Evolutionary conservation across 1,284 basidiomycete genomes (phyloP), one percentile per base, ranked within the genome.

Genomic region (Puccinia triticina): DNA sequence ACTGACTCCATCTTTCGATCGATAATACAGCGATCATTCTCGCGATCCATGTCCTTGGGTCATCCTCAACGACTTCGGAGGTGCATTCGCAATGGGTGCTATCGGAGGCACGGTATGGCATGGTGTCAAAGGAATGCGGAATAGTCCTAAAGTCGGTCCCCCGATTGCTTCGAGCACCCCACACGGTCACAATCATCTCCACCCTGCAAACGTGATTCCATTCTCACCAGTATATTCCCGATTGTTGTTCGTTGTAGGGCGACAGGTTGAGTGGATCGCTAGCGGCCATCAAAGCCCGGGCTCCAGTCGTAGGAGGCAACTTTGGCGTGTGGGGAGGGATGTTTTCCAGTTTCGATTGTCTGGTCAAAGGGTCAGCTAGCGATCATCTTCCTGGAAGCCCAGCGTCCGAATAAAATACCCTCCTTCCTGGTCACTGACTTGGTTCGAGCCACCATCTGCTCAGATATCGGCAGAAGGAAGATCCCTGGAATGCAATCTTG

Each of bases 401-500:
- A n/a, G n/a, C n/a, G n/a, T n/a, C n/a, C n/a, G 11, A 66, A 66
- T 5, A 32, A 66, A 37, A 34, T 5, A 66, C 21, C 55, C 55
- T 57, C 26, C 4, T 18, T 29, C 55, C 16, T n/a, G 26, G 55
- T 57, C 4, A 66, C 61, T 32, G 8, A 14, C 61, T 29, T 66
- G 12, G 34, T 26, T 32, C 32, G 21, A 46, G 16, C 23, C 10
- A 23, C 18, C 43, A 71, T n/a, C 21, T 21, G 8, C 29, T 14
- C 50, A 74, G 53, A 57, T 79, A 92, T 89, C 90, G 97, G 86
- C 96, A 99, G 89, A 99, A 99, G 88, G 97, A 99, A 88, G 97
- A 99, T 88, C 94, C 96, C 76, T 99, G 96, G 95, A 99, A 99
- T 87, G 95, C 95, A 61, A 98, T 99, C 86, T 93, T 97, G 82